These are phyloP conservation scores for Heliamphora pulchella DNA, from an alignment of 179 eudicot species.

Conservation along the genomic window DNA sequence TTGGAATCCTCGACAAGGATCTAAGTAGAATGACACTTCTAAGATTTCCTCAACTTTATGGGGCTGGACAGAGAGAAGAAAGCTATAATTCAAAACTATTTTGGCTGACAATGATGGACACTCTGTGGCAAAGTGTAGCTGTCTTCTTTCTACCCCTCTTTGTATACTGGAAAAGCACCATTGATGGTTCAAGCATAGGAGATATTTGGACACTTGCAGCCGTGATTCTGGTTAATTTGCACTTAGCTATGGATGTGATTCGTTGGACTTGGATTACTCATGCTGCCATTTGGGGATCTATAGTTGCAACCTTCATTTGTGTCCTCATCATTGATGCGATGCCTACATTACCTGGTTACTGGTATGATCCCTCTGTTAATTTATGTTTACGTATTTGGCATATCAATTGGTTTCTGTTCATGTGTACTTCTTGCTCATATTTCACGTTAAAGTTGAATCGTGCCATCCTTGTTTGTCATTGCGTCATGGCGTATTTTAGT, in stretches of 20 bases:
- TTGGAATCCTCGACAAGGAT: conserved; percentile 91
- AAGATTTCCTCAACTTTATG: conserved; percentile 70
- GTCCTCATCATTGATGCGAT: conserved; percentile 68
- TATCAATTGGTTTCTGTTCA: background rate
- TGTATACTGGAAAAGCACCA: conserved; percentile 59
- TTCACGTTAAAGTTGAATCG: background rate
- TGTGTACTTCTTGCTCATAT: background rate
- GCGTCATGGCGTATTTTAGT: background rate
- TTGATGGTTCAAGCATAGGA: conserved; percentile 72
- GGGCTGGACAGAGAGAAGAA: conserved; percentile 75
- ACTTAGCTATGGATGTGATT: conserved; percentile 87
- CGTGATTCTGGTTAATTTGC: conserved; percentile 71
- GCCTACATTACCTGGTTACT: conserved; percentile 68
- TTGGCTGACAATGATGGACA: conserved; percentile 85
- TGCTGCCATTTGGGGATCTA: conserved; percentile 82
- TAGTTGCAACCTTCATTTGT: conserved; percentile 66
- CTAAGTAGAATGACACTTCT: conserved; percentile 71
- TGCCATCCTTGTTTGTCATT: background rate
- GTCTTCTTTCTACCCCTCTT: conserved; percentile 63
- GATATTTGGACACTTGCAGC: conserved; percentile 89
- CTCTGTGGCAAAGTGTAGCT: conserved; percentile 82
- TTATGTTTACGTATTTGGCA: background rate
- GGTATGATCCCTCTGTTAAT: conserved; percentile 44
- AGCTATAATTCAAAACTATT: conserved; percentile 66
- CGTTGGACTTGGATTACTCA: conserved; percentile 90